Percentiles rank a stretch among this genome's conserved stretches.
Evolutionary conservation across 2,329 filamentous ascomycete species (phyloP).

Genomic region (Zymoseptoria ardabiliae): DNA sequence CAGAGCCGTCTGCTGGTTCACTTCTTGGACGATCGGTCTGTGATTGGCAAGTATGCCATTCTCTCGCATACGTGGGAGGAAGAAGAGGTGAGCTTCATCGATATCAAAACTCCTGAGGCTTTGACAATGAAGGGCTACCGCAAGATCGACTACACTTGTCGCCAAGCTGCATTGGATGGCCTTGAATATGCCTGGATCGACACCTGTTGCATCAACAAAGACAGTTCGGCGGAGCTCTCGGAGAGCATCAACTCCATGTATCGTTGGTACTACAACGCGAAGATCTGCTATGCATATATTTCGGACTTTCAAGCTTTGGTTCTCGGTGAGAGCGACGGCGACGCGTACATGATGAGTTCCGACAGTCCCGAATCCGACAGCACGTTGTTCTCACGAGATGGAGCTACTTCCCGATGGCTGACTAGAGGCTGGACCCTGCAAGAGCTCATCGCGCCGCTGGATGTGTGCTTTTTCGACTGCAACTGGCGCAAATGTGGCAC

Average conservation of each 20-base stretch:
- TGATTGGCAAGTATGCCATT: conserved; percentile 9
- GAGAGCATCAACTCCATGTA: conserved; percentile 21
- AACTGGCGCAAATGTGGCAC: conserved; percentile 1
- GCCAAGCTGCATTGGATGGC: conserved; percentile 3
- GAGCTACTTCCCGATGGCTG: conserved; percentile 12
- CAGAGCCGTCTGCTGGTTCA: conserved; percentile 3
- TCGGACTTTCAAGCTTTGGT: conserved; percentile 12
- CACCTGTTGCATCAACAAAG: conserved; percentile 19
- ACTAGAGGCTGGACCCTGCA: conserved; percentile 19
- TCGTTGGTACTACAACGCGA: conserved; percentile 13
- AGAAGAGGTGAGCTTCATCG: conserved; percentile 10
- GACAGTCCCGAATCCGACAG: not conserved
- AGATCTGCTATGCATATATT: conserved; percentile 16
- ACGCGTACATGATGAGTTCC: not conserved
- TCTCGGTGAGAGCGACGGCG: not conserved
- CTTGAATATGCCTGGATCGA: conserved; percentile 7
- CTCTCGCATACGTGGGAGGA: conserved; percentile 15
- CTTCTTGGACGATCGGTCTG: conserved; percentile 9
- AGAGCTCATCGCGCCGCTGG: conserved; percentile 17
- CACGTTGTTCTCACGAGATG: not conserved
- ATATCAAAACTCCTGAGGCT: conserved; percentile 7
- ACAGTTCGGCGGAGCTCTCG: conserved; percentile 14
- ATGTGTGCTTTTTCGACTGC: conserved; percentile 13
- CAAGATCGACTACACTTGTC: conserved; percentile 7
- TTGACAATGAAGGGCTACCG: not conserved